Evolutionary conservation across 495 filamentous ascomycete species (phyloP), one percentile per base, ranked within the genome.

Genomic region (Delitschia confertaspora): DNA sequence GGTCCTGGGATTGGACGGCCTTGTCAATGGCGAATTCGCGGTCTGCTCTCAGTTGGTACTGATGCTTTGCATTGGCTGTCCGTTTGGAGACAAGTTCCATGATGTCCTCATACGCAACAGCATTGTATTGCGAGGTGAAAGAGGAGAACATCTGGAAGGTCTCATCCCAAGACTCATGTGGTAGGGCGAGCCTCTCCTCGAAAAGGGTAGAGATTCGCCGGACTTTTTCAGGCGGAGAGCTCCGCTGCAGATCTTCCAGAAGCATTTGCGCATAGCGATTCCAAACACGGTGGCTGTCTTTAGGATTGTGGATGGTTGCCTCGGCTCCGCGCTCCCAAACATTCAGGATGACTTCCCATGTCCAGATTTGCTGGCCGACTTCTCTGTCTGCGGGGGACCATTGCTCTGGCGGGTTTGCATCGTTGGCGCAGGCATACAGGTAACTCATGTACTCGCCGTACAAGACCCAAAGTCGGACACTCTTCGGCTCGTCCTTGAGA

Each of bases 281-380:
- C 88, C 88, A 98, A n/a, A 95, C 71, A 36, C 79, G 54, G 54
- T 91, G 76, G 65, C 88, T 94, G 57, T 94, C 85, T 55, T 79
- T 74, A 45, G 95, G 73, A 53, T 83, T 80, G 66, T 80, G 86
- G 56, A 80, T 76, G 10, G 85, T 91, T 18, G 80, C 78, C 33
- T 83, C 76, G 30, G 82, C 79, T 19, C 75, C 91, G 33, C 81
- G 69, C 55, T 82, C 73, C 81, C 88, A 93, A 7, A 88, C 79
- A 27, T 80, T 76, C 22, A 93, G 55, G 38, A 91, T 75, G 25
- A 71, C 69, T 30, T 88, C 79, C 65, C 80, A 74, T 21, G 72
- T 78, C 61, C 94, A 95, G n/a, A 87, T 66, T 44, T 93, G 84
- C 35, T 73, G 73, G 33, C 83, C 85, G 23, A 84, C 55, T 40